Percentiles rank a stretch among this genome's conserved stretches.
Evolutionary conservation across 2,329 filamentous ascomycete genomes (phyloP).

Genomic region (Basipetospora chlamydospora): DNA sequence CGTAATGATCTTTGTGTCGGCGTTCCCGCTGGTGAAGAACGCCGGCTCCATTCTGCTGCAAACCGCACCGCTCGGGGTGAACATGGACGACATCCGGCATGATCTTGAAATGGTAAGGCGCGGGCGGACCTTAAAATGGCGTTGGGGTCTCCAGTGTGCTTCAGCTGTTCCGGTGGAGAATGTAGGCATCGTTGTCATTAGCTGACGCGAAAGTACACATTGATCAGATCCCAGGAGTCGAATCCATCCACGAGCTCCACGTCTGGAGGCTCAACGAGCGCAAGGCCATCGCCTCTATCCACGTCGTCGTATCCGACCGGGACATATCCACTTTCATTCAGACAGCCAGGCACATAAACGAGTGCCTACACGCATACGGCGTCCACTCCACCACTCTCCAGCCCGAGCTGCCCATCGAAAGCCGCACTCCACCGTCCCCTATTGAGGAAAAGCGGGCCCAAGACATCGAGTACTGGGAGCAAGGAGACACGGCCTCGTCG

Average conservation of each 20-base stretch:
- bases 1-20: conserved; percentile 54
- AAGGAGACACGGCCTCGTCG: too few species aligned
- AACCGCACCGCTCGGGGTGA: conserved; percentile 45
- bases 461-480: too few species aligned
- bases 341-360: conserved; percentile 44
- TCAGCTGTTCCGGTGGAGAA: too few species aligned
- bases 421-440: too few species aligned
- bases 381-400: conserved; percentile 60
- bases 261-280: conserved; percentile 60
- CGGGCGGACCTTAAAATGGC: too few species aligned
- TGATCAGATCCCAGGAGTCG: conserved; percentile 45
- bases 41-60: conserved; percentile 54
- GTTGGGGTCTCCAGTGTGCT: too few species aligned
- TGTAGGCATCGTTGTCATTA: too few species aligned
- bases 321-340: conserved; percentile 43
- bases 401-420: conserved; percentile 32
- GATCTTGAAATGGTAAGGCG: conserved; percentile 47
- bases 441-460: too few species aligned
- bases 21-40: conserved; percentile 45
- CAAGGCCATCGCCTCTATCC: conserved; percentile 55
- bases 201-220: conserved; percentile 8
- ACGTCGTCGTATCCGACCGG: conserved; percentile 47
- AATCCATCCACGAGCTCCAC: conserved; percentile 57
- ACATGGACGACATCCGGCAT: conserved; percentile 47
- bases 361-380: conserved; percentile 60